phyloP scores from a whole-genome alignment of 2,329 filamentous ascomycete genomes.

The Fusarium beomiforme region DNA sequence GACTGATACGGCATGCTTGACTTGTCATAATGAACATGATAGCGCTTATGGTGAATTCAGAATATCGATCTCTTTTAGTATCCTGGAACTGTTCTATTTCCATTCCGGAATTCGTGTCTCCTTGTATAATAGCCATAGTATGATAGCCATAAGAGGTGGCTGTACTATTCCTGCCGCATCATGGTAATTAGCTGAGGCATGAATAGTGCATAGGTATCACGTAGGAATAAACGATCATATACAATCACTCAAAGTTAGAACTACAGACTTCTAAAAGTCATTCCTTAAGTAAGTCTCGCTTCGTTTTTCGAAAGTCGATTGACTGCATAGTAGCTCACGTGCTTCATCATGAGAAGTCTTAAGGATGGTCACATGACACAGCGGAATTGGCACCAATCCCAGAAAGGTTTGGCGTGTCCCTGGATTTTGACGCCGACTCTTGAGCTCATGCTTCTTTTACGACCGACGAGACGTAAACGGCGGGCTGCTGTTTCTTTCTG shows the following conservation, averaged over 20 bases:
- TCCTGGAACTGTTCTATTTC: not conserved
- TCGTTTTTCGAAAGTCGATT: not conserved
- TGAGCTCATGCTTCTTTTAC: constrained; percentile 24
- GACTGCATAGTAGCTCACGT: not conserved
- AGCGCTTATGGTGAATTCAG: not conserved
- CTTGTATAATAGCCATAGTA: too few relatives aligned
- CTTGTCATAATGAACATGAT: not conserved
- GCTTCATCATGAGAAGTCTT: not conserved
- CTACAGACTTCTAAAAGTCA: not conserved
- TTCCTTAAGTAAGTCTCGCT: too few relatives aligned
- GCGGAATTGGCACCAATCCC: not conserved
- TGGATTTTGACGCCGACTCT: constrained; percentile 30
- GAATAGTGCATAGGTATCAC: too few relatives aligned
- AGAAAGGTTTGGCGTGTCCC: constrained; percentile 18
- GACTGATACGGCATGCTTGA: not conserved
- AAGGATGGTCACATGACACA: constrained; percentile 3
- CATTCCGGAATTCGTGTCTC: too few relatives aligned
- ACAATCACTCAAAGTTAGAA: not conserved
- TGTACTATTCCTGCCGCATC: too few relatives aligned
- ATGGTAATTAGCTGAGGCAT: too few relatives aligned
- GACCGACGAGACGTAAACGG: constrained; percentile 21
- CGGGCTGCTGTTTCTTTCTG: constrained; percentile 18
- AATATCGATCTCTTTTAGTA: not conserved
- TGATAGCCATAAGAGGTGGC: too few relatives aligned
- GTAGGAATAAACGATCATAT: too few relatives aligned